These are phyloP conservation scores for Ceratocystis huliohia DNA, from an alignment of 2,329 filamentous ascomycete species.

Conservation along the genomic window DNA sequence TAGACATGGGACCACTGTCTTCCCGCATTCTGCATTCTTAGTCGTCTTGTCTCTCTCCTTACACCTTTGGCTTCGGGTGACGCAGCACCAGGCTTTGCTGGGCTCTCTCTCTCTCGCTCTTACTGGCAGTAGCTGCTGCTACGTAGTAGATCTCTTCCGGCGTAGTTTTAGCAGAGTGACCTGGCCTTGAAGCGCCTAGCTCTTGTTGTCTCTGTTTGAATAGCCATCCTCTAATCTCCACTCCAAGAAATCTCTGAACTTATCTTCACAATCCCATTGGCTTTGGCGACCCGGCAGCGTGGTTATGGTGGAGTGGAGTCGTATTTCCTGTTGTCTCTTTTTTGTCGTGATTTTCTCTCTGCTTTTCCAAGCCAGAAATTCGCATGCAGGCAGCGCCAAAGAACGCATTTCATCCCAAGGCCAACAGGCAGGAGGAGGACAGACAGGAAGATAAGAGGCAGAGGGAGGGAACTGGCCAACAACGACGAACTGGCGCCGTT, in stretches of 20 bases:
- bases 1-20: no score
- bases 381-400: not conserved
- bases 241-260: not conserved
- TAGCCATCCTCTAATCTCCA: not conserved
- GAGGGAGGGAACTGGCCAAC: not conserved
- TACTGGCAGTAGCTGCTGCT: not conserved
- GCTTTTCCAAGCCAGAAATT: not conserved
- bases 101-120: not conserved
- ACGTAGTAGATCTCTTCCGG: no score
- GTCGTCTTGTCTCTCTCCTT: not conserved
- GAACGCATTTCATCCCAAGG: not conserved
- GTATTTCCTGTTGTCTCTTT: constrained; percentile 1
- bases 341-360: not conserved
- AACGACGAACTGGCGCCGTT: no score
- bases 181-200: not conserved
- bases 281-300: not conserved
- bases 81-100: not conserved
- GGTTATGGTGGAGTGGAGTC: constrained; percentile 4
- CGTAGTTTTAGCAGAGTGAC: no score
- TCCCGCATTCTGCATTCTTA: no score
- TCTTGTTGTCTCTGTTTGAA: constrained; percentile 6
- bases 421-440: not conserved
- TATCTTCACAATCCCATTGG: not conserved
- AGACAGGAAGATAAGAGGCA: not conserved
- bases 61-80: not conserved